These are phyloP conservation scores for Flaveria ramosissima DNA, from an alignment of 129 eudicot species.

Conservation along the genomic window DNA sequence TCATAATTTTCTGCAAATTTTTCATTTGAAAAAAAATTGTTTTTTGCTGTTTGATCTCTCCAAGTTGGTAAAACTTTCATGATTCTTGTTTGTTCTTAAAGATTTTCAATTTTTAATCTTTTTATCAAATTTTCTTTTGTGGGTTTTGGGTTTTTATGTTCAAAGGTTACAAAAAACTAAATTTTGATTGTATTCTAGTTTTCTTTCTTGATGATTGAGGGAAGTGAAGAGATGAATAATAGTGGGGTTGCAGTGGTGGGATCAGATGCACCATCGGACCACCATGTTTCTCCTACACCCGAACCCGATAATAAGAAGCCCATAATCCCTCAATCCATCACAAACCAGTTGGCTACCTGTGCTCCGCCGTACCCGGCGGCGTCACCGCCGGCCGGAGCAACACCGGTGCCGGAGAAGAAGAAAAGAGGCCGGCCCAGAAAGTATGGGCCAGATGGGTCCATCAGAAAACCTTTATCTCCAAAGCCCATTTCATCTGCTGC, in stretches of 20 bases:
- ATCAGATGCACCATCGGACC: conserved; percentile 95
- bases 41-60: conserved; percentile 33
- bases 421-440: conserved; percentile 94
- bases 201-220: conserved; percentile 42
- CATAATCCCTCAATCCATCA: conserved; percentile 35
- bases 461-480: conserved; percentile 64
- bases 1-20: conserved; percentile 27
- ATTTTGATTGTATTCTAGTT: background rate
- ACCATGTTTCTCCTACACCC: conserved; percentile 74
- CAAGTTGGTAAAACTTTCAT: background rate
- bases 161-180: background rate
- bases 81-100: conserved; percentile 26
- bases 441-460: conserved; percentile 74
- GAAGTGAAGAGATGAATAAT: conserved; percentile 46
- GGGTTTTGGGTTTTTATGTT: conserved; percentile 31
- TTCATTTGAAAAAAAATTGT: conserved; percentile 18
- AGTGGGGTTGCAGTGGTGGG: conserved; percentile 87
- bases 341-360: conserved; percentile 34
- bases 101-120: conserved; percentile 18
- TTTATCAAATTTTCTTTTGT: conserved; percentile 15
- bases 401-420: conserved; percentile 52
- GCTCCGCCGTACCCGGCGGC: conserved; percentile 44
- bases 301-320: conserved; percentile 27
- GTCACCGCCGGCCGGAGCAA: conserved; percentile 38
- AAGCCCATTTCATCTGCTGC: conserved; percentile 88